These are phyloP conservation scores for Bolboschoenoplectus hybrid DNA, from an alignment of 202 grass and related monocot genomes.

Conservation along the genomic window DNA sequence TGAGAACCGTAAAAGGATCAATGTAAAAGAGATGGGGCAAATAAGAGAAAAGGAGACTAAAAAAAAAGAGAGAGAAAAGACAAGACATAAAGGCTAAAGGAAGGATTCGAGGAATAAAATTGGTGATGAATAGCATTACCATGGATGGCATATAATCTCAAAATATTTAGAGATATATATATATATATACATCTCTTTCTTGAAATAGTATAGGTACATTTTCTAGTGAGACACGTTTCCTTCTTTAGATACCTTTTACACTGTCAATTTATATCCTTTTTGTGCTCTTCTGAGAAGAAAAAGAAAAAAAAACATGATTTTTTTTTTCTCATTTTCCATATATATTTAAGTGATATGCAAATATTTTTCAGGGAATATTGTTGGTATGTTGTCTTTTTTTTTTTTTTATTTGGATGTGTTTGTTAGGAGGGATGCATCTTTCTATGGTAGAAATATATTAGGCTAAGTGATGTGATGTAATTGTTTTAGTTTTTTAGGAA, in stretches of 20 bases:
- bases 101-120: conserved; percentile 37
- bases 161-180: no score
- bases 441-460: no score
- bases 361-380: no score
- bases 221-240: background rate
- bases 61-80: conserved; percentile 22
- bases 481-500: no score
- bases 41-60: background rate
- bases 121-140: conserved; percentile 23
- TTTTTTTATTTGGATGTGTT: no score
- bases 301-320: background rate
- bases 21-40: background rate
- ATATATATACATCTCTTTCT: conserved; percentile 26
- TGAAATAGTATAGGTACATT: conserved; percentile 27
- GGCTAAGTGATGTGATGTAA: no score
- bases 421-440: no score
- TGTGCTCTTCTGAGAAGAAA: background rate
- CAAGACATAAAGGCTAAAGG: conserved; percentile 33
- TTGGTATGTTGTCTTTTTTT: no score
- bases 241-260: conserved; percentile 21
- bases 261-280: background rate
- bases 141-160: conserved; percentile 33
- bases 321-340: background rate
- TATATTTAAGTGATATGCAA: no score
- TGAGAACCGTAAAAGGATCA: conserved; percentile 11